Conservation (phyloP, 805 yeast species). For the Suhomyces prunicola region DNA sequence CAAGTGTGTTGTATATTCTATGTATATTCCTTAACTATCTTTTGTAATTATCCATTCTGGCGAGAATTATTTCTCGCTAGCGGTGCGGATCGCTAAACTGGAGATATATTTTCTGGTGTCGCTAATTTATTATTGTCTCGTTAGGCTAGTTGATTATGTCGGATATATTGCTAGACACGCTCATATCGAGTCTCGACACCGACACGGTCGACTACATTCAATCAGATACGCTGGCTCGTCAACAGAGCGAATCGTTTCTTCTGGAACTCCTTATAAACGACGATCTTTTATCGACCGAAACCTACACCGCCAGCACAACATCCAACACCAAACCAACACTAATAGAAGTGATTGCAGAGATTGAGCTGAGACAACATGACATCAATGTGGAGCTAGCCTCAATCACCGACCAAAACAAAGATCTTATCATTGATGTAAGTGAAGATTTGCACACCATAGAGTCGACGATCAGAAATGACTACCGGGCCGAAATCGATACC, state of each 20-base stretch:
- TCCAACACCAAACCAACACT: slow-evolving; percentile 31
- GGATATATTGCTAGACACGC: slow-evolving; percentile 30
- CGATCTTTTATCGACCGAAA: slow-evolving; percentile 43
- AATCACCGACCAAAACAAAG: slow-evolving; percentile 39
- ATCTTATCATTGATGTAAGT: slow-evolving; percentile 43
- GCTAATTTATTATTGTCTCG: no score
- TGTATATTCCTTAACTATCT: no score
- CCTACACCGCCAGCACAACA: slow-evolving; percentile 22
- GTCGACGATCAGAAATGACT: slow-evolving; percentile 13
- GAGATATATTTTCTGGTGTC: no score
- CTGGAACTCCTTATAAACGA: slow-evolving; percentile 47
- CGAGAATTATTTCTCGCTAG: no score
- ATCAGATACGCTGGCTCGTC: slow-evolving; percentile 15
- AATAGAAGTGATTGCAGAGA: slow-evolving; percentile 71
- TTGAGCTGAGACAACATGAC: slow-evolving; percentile 53
- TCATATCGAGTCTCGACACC: slow-evolving; percentile 26
- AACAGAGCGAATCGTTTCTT: slow-evolving; percentile 28
- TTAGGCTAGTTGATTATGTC: slow-evolving; percentile 17
- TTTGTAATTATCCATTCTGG: no score
- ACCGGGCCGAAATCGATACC: slow-evolving; percentile 12
- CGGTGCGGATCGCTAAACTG: no score
- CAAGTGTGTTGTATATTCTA: no score
- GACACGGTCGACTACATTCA: slow-evolving; percentile 17
- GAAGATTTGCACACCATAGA: slow-evolving; percentile 32
- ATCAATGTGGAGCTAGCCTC: slow-evolving; percentile 46